These are phyloP conservation scores for Periconia digitata DNA, from an alignment of 2,329 filamentous ascomycete species.

Conservation along the genomic window DNA sequence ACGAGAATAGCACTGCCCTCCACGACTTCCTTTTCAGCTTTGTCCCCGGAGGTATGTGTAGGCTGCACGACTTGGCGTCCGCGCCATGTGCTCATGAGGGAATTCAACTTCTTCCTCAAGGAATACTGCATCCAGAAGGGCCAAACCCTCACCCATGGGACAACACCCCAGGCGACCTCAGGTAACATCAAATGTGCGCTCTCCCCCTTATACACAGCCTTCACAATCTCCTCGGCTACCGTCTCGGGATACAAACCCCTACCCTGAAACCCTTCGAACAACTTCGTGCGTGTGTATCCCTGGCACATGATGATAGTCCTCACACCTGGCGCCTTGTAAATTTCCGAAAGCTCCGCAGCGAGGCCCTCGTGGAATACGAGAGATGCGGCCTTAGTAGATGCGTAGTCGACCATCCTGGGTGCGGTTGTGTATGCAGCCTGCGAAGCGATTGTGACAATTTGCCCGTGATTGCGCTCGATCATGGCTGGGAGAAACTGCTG, in stretches of 20 bases:
- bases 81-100: constrained; percentile 39
- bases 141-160: constrained; percentile 48
- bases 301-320: constrained; percentile 68
- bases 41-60: constrained; percentile 27
- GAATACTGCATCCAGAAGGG: constrained; percentile 66
- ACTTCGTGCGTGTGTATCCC: constrained; percentile 62
- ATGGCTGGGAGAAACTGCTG: constrained; percentile 70
- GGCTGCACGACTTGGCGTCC: constrained; percentile 44
- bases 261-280: constrained; percentile 60
- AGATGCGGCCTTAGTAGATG: constrained; percentile 66
- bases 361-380: constrained; percentile 68
- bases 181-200: constrained; percentile 62
- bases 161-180: constrained; percentile 37
- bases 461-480: constrained; percentile 66
- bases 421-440: constrained; percentile 63
- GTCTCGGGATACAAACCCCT: constrained; percentile 61
- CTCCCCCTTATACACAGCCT: constrained; percentile 59
- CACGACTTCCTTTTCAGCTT: constrained; percentile 20
- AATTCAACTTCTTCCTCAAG: constrained; percentile 47
- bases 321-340: constrained; percentile 65
- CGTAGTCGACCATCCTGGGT: constrained; percentile 69
- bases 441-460: constrained; percentile 70
- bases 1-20: constrained; percentile 33
- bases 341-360: constrained; percentile 45
- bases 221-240: constrained; percentile 65